These are phyloP conservation scores for Gynandropsis gynandra DNA, from an alignment of 345 rosid genomes.

Conservation along the genomic window DNA sequence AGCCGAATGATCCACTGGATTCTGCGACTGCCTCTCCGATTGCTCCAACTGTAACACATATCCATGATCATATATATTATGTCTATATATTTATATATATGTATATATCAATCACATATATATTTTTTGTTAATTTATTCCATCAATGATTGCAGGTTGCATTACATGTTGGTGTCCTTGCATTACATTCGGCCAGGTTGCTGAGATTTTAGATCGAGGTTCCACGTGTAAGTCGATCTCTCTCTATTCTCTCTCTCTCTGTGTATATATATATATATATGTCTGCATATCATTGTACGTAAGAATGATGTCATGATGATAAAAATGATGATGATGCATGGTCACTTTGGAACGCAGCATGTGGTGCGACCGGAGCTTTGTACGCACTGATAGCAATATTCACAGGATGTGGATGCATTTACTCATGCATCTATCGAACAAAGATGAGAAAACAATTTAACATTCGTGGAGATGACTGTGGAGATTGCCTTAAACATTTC, in stretches of 20 bases:
- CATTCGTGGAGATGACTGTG: constrained; percentile 42
- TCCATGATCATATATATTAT: too few relatives aligned
- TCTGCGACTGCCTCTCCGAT: constrained; percentile 42
- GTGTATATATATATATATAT: too few relatives aligned
- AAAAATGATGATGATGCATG: not conserved
- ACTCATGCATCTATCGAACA: constrained; percentile 54
- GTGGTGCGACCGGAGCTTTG: constrained; percentile 42
- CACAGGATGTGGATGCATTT: constrained; percentile 44
- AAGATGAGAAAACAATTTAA: constrained; percentile 56
- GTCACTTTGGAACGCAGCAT: too few relatives aligned
- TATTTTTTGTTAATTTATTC: too few relatives aligned
- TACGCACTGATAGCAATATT: constrained; percentile 30
- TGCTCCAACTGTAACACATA: constrained; percentile 26
- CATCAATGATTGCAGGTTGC: constrained; percentile 34
- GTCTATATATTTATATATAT: too few relatives aligned
- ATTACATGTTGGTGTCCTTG: constrained; percentile 69
- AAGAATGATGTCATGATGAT: not conserved
- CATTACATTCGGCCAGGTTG: constrained; percentile 51
- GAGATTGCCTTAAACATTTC: constrained; percentile 44
- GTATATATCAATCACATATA: too few relatives aligned
- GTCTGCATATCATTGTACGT: too few relatives aligned
- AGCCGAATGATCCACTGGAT: constrained; percentile 45
- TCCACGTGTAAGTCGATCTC: constrained; percentile 31
- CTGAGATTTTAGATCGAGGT: constrained; percentile 62
- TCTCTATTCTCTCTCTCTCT: too few relatives aligned